Evolutionary conservation across 768 basidiomycete genomes (phyloP), one percentile per base, ranked within the genome.

Genomic region (Lanmaoa pseudosensibilis): DNA sequence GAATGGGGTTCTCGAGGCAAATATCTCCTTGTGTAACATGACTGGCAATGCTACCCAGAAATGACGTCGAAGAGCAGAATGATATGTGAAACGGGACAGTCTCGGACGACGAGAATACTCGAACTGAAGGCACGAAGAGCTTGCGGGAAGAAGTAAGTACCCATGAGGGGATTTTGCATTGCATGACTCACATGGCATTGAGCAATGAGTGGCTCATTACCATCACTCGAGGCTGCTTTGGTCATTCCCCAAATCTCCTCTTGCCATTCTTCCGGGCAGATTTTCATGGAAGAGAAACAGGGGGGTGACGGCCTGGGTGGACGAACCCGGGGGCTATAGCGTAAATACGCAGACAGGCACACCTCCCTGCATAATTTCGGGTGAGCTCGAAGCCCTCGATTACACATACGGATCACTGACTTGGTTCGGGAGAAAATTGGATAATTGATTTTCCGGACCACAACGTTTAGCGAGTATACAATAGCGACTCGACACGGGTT

Each of bases 71-170:
- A 73, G 79, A 84, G 40, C 73, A 76, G 21, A 89, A 73, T 55
- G 87, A 86, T 38, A 89, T 61, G 63, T 87, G 84, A 69, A 88
- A 86, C 2, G 86, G 85, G 16, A 89, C 83, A 8, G 69, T 74
- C 54, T 87, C 85, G 3, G 73, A 65, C 19, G 85, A 53, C 7
- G 80, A 78, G 69, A 81, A 89, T 18, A 85, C 78, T 52, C 83
- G 80, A 8, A 79, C 79, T 4, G 77, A 76, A 19, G 87, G 87
- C 19, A 88, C 70, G 64, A 87, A 84, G 19, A 88, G 68, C 87
- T 88, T 41, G 60, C 16, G 36, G 45, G 13, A 39, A 39, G 18
- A 48, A 40, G 18, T 54, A 52, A 16, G 2, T 39, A 40, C 34
- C 4, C 2, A 23, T 12, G 37, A 47, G 19, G 9, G 32, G 15